Conservation (phyloP, 768 basidiomycete species). For the Lentinula detonsa region DNA sequence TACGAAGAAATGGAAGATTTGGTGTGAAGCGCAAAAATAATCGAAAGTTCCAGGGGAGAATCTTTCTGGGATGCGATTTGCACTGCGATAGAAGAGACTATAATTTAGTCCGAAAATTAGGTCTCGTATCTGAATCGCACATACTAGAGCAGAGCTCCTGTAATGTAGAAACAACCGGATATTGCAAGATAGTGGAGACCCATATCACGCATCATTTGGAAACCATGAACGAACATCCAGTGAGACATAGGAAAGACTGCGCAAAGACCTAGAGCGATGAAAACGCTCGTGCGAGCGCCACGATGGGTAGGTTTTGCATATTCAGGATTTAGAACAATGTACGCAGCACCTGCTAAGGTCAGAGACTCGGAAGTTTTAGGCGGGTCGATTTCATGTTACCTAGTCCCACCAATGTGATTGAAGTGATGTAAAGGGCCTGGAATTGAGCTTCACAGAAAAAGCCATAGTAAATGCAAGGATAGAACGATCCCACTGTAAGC, state of each 20-base stretch:
- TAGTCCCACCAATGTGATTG: constrained; percentile 46
- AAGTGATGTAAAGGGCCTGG: constrained; percentile 48
- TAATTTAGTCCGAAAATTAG: constrained; percentile 15
- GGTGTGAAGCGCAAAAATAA: constrained; percentile 74
- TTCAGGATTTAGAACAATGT: constrained; percentile 72
- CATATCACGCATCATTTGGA: constrained; percentile 51
- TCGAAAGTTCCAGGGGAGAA: constrained; percentile 75
- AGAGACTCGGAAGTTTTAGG: neutral
- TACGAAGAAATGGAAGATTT: constrained; percentile 85
- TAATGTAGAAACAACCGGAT: constrained; percentile 72
- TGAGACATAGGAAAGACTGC: constrained; percentile 68
- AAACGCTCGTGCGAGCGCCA: constrained; percentile 70
- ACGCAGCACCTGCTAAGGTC: constrained; percentile 49
- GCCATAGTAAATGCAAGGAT: constrained; percentile 71
- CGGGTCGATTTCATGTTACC: constrained; percentile 28
- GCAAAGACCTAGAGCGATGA: constrained; percentile 71
- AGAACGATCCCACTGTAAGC: constrained; percentile 74
- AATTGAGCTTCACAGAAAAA: constrained; percentile 60
- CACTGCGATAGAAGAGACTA: constrained; percentile 41
- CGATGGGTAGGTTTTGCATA: constrained; percentile 73
- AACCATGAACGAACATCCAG: constrained; percentile 52
- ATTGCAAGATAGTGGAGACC: constrained; percentile 66
- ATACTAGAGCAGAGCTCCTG: constrained; percentile 79
- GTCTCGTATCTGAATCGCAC: constrained; percentile 25
- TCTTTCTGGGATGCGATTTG: constrained; percentile 77